A percentile compares a stretch with the other conserved stretches of the same genome.
Evolutionary conservation across 1,284 basidiomycete genomes (phyloP).

Genomic region (Thecaphora thlaspeos): DNA sequence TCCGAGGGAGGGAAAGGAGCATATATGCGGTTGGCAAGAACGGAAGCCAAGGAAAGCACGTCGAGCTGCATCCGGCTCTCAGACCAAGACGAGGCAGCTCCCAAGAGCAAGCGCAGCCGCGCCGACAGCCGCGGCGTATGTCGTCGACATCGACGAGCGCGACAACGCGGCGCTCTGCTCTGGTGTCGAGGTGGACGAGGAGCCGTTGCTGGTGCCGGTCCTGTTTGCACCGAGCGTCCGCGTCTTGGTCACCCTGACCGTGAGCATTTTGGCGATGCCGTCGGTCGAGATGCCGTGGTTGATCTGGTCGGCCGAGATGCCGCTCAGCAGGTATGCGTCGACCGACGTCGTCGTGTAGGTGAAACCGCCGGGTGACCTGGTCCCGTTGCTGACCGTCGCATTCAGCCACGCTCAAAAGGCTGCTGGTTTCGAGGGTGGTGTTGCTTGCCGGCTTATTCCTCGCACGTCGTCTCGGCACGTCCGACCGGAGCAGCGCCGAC

Average conservation of each 20-base stretch:
- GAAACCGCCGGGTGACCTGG: conserved; percentile 28
- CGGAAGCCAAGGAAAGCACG: too few relatives aligned
- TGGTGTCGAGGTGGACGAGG: conserved; percentile 13
- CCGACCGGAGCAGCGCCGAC: too few relatives aligned
- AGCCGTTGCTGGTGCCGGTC: background rate
- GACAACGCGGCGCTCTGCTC: conserved; percentile 4
- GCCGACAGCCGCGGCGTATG: background rate
- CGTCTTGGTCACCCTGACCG: conserved; percentile 42
- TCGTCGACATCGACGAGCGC: background rate
- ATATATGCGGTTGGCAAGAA: too few relatives aligned
- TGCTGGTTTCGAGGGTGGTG: too few relatives aligned
- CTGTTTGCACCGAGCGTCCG: conserved; percentile 29
- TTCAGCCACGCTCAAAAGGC: conserved; percentile 19
- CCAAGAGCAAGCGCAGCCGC: background rate
- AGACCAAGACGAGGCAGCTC: too few relatives aligned
- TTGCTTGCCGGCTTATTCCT: too few relatives aligned
- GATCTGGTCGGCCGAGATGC: conserved; percentile 31
- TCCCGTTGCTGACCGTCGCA: conserved; percentile 38
- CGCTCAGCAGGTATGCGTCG: conserved; percentile 23
- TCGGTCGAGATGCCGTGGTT: conserved; percentile 53
- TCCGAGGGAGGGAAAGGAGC: too few relatives aligned
- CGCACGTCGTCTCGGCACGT: too few relatives aligned
- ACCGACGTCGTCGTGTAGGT: conserved; percentile 37
- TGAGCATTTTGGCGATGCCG: conserved; percentile 44
- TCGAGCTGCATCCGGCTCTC: too few relatives aligned